Percentiles rank a stretch among this genome's conserved stretches.
Evolutionary conservation across 2,329 filamentous ascomycete species (phyloP).

Genomic region (Hymenoscyphus fraxineus): DNA sequence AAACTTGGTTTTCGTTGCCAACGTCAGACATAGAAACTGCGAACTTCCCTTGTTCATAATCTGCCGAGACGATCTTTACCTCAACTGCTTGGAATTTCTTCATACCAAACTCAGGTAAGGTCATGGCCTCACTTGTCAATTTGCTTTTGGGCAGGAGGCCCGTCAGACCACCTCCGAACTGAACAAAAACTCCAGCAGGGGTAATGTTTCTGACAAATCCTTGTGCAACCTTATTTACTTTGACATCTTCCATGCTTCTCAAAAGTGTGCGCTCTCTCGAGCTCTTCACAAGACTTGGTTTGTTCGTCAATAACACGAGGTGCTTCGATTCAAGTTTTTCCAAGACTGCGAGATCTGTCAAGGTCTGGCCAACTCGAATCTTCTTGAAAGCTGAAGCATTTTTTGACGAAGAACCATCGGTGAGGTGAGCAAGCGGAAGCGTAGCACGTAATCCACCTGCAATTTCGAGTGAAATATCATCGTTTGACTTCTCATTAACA

Average conservation of each 20-base stretch:
- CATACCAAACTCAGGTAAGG: conserved; percentile 72
- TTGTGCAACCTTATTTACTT: conserved; percentile 62
- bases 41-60: conserved; percentile 67
- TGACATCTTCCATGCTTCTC: conserved; percentile 66
- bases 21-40: conserved; percentile 55
- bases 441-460: conserved; percentile 72
- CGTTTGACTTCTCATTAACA: conserved; percentile 75
- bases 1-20: conserved; percentile 46
- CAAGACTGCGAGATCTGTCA: conserved; percentile 80
- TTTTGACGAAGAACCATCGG: conserved; percentile 79
- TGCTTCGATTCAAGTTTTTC: conserved; percentile 77
- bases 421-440: conserved; percentile 73
- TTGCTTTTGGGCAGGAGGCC: conserved; percentile 78
- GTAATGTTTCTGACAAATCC: conserved; percentile 88
- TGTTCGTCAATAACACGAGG: conserved; percentile 74
- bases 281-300: conserved; percentile 75
- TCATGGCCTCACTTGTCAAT: conserved; percentile 65
- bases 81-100: conserved; percentile 71
- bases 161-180: conserved; percentile 74
- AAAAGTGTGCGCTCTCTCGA: conserved; percentile 69
- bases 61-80: conserved; percentile 68
- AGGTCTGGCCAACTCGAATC: conserved; percentile 76
- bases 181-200: conserved; percentile 76
- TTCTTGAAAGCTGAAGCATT: conserved; percentile 73
- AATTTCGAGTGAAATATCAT: conserved; percentile 74